Percentiles rank a stretch among this genome's conserved stretches.
These are phyloP conservation scores for Chrysopogon serrulatus DNA, from an alignment of 176 grass and related monocot genomes.

Conservation along the genomic window DNA sequence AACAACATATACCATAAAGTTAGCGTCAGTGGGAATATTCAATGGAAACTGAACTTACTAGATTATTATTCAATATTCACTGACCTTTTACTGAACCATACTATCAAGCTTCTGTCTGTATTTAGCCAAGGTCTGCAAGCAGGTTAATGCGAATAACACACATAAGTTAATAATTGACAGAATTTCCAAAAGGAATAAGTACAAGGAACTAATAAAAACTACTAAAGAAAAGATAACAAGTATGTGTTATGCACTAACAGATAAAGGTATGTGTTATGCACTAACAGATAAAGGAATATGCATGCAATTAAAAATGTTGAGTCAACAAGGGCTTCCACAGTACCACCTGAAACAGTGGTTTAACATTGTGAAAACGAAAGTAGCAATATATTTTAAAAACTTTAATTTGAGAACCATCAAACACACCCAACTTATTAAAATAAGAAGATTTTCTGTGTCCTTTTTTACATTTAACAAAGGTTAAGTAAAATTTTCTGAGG, in stretches of 20 bases:
- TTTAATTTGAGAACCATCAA: not conserved
- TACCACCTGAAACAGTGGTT: not conserved
- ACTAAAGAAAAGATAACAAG: not conserved
- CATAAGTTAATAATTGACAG: not conserved
- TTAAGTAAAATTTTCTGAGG: not conserved
- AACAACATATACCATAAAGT: not conserved
- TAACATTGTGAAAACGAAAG: not conserved
- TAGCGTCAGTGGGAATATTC: not conserved
- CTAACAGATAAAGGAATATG: not conserved
- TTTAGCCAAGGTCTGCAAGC: constrained; percentile 75
- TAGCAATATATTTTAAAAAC: not conserved
- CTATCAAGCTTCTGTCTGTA: constrained; percentile 89
- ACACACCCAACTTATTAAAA: not conserved
- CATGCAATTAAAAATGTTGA: not conserved
- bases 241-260: not conserved
- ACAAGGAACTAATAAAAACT: not conserved
- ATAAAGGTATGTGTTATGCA: not conserved
- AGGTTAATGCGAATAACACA: not conserved
- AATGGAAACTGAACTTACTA: not conserved
- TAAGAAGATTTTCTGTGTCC: not conserved
- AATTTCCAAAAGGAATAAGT: not conserved
- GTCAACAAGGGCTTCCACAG: not conserved
- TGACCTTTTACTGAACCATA: constrained; percentile 47
- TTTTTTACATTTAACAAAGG: not conserved
- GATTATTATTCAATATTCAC: not conserved